A percentile compares a stretch with the other conserved stretches of the same genome.
phyloP scores from a whole-genome alignment of 768 basidiomycete genomes.

The Mycena olivaceomarginata region DNA sequence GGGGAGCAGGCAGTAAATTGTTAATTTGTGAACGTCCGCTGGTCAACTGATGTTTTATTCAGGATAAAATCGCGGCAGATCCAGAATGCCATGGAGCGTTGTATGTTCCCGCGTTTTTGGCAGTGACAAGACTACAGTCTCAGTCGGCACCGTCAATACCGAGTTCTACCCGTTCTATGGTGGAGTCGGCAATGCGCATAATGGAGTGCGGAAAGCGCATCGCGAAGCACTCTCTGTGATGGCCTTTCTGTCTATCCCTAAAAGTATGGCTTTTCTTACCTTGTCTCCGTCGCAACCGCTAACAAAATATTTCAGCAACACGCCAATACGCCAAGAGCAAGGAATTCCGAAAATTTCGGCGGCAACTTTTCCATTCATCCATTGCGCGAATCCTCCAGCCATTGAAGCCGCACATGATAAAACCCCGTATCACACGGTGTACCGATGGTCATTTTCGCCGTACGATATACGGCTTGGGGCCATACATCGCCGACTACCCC shows the following conservation, averaged over 20 bases:
- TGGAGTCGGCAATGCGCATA: slow-evolving; percentile 40
- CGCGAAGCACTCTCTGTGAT: slow-evolving; percentile 17
- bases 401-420: slow-evolving; percentile 42
- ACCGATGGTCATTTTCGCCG: slow-evolving; percentile 44
- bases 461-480: slow-evolving; percentile 46
- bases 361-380: slow-evolving; percentile 48
- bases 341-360: slow-evolving; percentile 45
- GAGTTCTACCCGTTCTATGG: slow-evolving; percentile 49
- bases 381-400: slow-evolving; percentile 38
- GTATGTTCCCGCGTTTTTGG: slow-evolving; percentile 45
- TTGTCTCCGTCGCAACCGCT: slow-evolving; percentile 42
- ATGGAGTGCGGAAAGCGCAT: slow-evolving; percentile 34
- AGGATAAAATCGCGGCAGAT: slow-evolving; percentile 42
- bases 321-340: slow-evolving; percentile 30
- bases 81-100: slow-evolving; percentile 33
- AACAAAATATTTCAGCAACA: slow-evolving; percentile 45
- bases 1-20: slow-evolving; percentile 45
- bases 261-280: slow-evolving; percentile 6
- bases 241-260: slow-evolving; percentile 37
- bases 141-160: slow-evolving; percentile 43
- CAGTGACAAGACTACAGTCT: slow-evolving; percentile 48
- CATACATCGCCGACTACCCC: slow-evolving; percentile 53
- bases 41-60: too few species aligned
- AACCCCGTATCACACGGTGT: slow-evolving; percentile 40
- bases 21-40: too few species aligned